Conservation (phyloP, 1,284 basidiomycete genomes). For the Trametes sp. region DNA sequence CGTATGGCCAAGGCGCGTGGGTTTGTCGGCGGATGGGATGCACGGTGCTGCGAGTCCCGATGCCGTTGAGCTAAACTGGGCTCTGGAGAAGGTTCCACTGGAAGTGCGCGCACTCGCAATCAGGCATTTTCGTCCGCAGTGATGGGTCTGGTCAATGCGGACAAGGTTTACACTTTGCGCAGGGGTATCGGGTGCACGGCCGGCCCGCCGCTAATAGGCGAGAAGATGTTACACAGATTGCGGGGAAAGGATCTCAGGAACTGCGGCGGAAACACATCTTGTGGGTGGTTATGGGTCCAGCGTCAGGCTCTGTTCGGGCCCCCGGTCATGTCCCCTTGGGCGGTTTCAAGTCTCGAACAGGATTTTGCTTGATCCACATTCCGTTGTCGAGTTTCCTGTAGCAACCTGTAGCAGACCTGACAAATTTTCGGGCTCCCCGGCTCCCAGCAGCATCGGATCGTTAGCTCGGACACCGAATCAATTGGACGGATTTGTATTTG, state of each 20-base stretch:
- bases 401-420: too few relatives aligned
- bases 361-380: too few relatives aligned
- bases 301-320: too few relatives aligned
- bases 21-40: neutral
- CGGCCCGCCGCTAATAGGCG: too few relatives aligned
- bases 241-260: too few relatives aligned
- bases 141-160: neutral
- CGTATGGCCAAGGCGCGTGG: neutral
- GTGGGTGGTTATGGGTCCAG: constrained; percentile 8
- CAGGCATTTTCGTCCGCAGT: neutral
- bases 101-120: neutral
- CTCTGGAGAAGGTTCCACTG: neutral
- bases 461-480: too few relatives aligned
- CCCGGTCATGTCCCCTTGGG: too few relatives aligned
- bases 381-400: too few relatives aligned
- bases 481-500: too few relatives aligned
- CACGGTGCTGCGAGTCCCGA: neutral
- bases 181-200: neutral
- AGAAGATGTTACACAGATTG: too few relatives aligned
- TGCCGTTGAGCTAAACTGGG: neutral
- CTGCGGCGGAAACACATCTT: neutral
- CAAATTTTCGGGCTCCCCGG: too few relatives aligned
- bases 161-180: neutral
- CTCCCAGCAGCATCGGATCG: too few relatives aligned
- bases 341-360: neutral